Base-by-base conservation (phyloP, 1,284 basidiomycete species). In the Xerocomus nothofagi region DNA sequence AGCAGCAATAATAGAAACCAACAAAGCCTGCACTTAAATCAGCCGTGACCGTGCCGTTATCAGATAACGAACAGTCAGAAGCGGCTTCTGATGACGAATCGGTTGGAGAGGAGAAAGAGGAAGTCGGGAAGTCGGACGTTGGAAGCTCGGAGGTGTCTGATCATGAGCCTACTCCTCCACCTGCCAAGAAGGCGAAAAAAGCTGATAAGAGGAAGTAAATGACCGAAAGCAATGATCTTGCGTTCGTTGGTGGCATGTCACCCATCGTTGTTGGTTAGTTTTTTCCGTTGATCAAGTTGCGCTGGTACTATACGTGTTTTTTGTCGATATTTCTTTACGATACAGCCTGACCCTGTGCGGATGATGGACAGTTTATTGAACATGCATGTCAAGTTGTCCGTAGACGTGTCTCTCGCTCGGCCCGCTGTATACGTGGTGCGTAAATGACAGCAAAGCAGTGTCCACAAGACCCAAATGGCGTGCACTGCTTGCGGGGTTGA, bases 361-460 rank as follows among this genome's bases (percentile, higher is more conserved):
- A 44, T 39, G 10, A 34, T 40, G 34, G 36, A 23, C 43, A 11
- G 34, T 37, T 43, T 47, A 38, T 41, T 38, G 39, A 44, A 39
- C 9, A 9, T 26, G 23, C 36, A 17, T 37, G 56, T 29, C 27
- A 36, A 12, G 37, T 43, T 41, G 42, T 27, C 23, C 27, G 30
- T 56, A 53, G 53, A 53, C 38, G 18, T 33, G 23, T 48, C 23
- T 57, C 44, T 49, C n/a, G 53, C 45, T 51, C 37, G 66, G 56
- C 49, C 59, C 57, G 61, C 34, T 47, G 36, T 20, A 36, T 17
- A 20, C 54, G 51, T 47, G 52, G 60, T 59, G 65, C 38, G 57
- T 51, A 70, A 70, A 70, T 51, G 60, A 58, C 52, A 40, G 61
- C 62, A 71, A 67, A 70, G 66, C 68, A 11, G 50, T 57, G 67